Conservation (phyloP, 176 grass and related monocot species). For the Paspalum vaginatum region DNA sequence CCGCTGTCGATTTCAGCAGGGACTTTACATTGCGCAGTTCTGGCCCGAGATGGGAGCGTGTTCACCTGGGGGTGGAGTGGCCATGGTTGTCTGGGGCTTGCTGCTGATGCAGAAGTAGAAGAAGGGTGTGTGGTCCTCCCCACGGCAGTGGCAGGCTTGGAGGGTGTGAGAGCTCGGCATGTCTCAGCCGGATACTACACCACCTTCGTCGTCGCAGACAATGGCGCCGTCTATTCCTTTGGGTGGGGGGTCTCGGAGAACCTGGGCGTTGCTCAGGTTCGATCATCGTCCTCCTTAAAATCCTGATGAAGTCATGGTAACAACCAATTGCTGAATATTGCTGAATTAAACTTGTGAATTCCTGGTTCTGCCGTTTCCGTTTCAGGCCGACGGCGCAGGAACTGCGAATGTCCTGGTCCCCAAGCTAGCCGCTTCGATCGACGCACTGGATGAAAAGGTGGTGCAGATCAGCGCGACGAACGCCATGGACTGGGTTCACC, state of each 20-base stretch:
- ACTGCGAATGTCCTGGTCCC: slow-evolving; percentile 20
- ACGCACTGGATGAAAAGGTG: slow-evolving; percentile 35
- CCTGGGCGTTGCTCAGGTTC: slow-evolving; percentile 58
- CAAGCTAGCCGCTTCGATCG: slow-evolving; percentile 41
- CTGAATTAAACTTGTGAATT: neutral
- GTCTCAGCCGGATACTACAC: slow-evolving; percentile 50
- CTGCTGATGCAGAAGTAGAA: neutral
- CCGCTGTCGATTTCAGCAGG: slow-evolving; percentile 61
- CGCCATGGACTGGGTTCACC: slow-evolving; percentile 32
- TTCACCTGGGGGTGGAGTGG: slow-evolving; percentile 67
- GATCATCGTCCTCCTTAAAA: neutral
- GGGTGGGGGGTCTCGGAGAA: slow-evolving; percentile 29
- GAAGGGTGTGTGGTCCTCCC: slow-evolving; percentile 40
- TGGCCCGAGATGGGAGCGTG: slow-evolving; percentile 49
- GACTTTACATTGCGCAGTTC: slow-evolving; percentile 55
- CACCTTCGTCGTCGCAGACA: slow-evolving; percentile 53
- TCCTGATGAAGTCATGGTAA: neutral
- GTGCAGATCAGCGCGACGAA: slow-evolving; percentile 60
- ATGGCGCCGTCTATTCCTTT: slow-evolving; percentile 59
- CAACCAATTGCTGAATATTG: neutral
- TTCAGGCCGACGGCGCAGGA: slow-evolving; percentile 11
- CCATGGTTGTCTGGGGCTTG: slow-evolving; percentile 55
- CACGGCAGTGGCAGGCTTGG: slow-evolving; percentile 37
- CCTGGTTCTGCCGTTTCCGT: neutral
- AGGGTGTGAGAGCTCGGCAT: slow-evolving; percentile 48